A percentile compares a stretch with the other conserved stretches of the same genome.
Evolutionary conservation across 1,139 yeast genomes (phyloP).

Genomic region (Geotrichum restrictum): DNA sequence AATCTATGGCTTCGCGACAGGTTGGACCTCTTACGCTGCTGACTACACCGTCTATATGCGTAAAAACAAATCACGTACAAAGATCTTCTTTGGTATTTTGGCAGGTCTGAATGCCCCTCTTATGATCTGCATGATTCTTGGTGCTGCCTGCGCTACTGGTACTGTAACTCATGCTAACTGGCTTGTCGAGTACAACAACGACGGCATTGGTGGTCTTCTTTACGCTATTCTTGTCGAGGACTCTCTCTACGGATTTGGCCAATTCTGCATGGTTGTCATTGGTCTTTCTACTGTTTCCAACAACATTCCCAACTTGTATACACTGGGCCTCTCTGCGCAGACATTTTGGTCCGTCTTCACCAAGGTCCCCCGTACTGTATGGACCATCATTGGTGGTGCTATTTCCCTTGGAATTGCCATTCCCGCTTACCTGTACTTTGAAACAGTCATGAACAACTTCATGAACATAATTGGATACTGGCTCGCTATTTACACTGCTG

Average conservation of each 20-base stretch:
- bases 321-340: constrained; percentile 80
- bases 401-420: constrained; percentile 79
- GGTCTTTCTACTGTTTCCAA: constrained; percentile 84
- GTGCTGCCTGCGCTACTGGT: constrained; percentile 84
- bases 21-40: constrained; percentile 91
- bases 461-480: constrained; percentile 90
- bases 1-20: constrained; percentile 84
- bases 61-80: constrained; percentile 53
- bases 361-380: constrained; percentile 70
- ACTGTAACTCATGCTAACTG: constrained; percentile 44
- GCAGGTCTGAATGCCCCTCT: constrained; percentile 66
- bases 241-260: constrained; percentile 83
- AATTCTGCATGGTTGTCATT: constrained; percentile 78
- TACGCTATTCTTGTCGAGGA: constrained; percentile 71
- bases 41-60: constrained; percentile 89
- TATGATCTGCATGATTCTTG: constrained; percentile 69
- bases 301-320: constrained; percentile 90
- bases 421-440: constrained; percentile 77
- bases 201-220: constrained; percentile 77
- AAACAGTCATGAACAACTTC: constrained; percentile 69
- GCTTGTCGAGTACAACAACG: constrained; percentile 49
- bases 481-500: constrained; percentile 77
- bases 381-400: constrained; percentile 76
- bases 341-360: constrained; percentile 71
- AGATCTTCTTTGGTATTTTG: constrained; percentile 60